Conservation (phyloP, 495 filamentous ascomycete species). For the Penicillium coprophilum region DNA sequence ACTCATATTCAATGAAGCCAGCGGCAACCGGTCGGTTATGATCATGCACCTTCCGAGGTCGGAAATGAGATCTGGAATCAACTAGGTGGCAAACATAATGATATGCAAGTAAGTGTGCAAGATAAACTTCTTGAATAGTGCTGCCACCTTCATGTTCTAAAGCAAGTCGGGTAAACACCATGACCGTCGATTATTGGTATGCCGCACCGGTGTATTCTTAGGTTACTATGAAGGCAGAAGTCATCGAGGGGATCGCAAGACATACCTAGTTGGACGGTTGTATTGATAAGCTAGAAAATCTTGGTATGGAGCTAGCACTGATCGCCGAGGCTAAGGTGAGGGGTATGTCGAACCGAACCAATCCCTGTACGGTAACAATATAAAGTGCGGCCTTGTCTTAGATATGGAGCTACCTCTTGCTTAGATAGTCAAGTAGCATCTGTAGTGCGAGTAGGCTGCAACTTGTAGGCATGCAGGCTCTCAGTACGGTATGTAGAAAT, state of each 20-base stretch:
- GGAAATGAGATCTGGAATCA: conserved; percentile 81
- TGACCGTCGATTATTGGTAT: conserved; percentile 81
- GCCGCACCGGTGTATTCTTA: conserved; percentile 70
- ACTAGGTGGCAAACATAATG: conserved; percentile 84
- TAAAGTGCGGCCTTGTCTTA: neutral
- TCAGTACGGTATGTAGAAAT: neutral
- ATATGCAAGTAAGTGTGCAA: conserved; percentile 81
- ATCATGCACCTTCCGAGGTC: conserved; percentile 60
- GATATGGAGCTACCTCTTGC: neutral
- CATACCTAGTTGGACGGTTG: conserved; percentile 89
- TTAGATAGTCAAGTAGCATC: neutral
- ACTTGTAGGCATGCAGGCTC: neutral
- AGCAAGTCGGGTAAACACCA: conserved; percentile 82
- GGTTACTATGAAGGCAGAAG: conserved; percentile 67
- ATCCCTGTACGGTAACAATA: neutral
- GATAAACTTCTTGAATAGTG: conserved; percentile 87
- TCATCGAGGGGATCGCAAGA: conserved; percentile 84
- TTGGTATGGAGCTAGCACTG: conserved; percentile 56
- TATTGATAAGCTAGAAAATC: conserved; percentile 72
- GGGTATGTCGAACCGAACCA: conserved; percentile 83
- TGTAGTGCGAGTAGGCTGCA: neutral
- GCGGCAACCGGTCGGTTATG: conserved; percentile 65
- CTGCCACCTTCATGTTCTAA: conserved; percentile 82
- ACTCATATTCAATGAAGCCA: conserved; percentile 57
- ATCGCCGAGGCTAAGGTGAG: conserved; percentile 75